phyloP scores from a whole-genome alignment of 306 rosid species.

The Morella rubra region DNA sequence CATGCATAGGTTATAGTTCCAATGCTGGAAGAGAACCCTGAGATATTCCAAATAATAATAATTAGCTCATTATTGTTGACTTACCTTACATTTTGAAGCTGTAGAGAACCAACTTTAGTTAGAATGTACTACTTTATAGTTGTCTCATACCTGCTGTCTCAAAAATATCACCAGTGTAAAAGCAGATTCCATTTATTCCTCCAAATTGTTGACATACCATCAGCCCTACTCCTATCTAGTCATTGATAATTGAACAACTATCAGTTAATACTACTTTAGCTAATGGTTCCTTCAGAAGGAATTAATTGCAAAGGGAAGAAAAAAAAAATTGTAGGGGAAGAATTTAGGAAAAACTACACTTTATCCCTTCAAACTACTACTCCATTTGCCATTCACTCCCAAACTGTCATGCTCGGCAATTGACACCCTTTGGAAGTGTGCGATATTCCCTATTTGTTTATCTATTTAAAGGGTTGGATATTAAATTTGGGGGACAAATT shows the following conservation, averaged over 20 bases:
- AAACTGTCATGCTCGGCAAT: too few species aligned
- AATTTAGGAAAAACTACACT: neutral
- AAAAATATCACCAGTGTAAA: conserved; percentile 73
- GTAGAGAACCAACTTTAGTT: conserved; percentile 3
- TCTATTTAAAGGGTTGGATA: too few species aligned
- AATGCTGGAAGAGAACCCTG: conserved; percentile 66
- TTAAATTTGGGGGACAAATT: too few species aligned
- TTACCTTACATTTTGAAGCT: conserved; percentile 3
- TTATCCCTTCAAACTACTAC: too few species aligned
- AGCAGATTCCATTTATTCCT: conserved; percentile 82
- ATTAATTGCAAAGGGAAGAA: conserved; percentile 1
- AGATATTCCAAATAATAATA: conserved; percentile 3
- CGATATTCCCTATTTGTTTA: too few species aligned
- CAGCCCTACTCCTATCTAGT: conserved; percentile 80
- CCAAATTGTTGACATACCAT: conserved; percentile 94
- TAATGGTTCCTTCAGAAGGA: neutral
- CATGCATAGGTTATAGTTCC: conserved; percentile 66
- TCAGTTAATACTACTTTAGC: neutral
- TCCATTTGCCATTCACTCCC: too few species aligned
- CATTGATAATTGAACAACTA: conserved; percentile 12
- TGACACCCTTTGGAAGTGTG: too few species aligned
- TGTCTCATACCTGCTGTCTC: conserved; percentile 66
- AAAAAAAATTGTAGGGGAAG: neutral
- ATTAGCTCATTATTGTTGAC: conserved; percentile 5
- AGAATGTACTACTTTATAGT: too few species aligned